A percentile compares a stretch with the other conserved stretches of the same genome.
Evolutionary conservation across 1,284 basidiomycete species (phyloP).

Genomic region (Hypsizygus ulmarius): DNA sequence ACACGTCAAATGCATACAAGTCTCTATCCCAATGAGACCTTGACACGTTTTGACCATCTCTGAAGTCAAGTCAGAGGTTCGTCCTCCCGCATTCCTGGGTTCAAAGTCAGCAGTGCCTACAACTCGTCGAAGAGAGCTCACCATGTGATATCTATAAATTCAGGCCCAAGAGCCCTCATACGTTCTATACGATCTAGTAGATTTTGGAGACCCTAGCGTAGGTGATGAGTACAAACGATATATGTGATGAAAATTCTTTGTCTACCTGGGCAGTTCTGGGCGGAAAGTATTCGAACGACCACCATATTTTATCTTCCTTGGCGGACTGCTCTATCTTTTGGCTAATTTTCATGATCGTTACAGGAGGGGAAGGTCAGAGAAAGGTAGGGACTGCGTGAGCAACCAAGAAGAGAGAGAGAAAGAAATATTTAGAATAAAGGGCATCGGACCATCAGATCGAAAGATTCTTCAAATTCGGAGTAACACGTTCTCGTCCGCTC

Average conservation of each 20-base stretch:
- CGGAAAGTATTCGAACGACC: constrained; percentile 98
- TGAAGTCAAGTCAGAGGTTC: constrained; percentile 90
- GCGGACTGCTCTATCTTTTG: constrained; percentile 83
- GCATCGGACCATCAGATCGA: constrained; percentile 31
- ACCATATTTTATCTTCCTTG: constrained; percentile 84
- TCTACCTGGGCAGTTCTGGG: constrained; percentile 90
- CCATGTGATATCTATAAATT: constrained; percentile 99
- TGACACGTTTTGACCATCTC: constrained; percentile 97
- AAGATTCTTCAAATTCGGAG: no score
- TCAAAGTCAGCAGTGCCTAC: constrained; percentile 2
- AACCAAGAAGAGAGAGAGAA: constrained; percentile 17
- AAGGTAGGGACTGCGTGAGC: constrained; percentile 15
- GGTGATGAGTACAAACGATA: constrained; percentile 4
- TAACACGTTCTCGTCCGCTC: background rate
- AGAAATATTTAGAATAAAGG: constrained; percentile 22
- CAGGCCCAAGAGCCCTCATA: constrained; percentile 93
- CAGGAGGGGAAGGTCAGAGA: constrained; percentile 18
- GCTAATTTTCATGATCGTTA: constrained; percentile 78
- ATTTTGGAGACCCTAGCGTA: constrained; percentile 82
- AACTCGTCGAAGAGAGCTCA: constrained; percentile 31
- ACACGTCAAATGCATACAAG: constrained; percentile 98
- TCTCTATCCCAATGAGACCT: constrained; percentile 88
- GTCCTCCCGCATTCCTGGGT: constrained; percentile 89
- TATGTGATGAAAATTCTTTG: constrained; percentile 1
- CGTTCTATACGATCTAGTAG: constrained; percentile 96